Conservation (phyloP, 2,329 filamentous ascomycete genomes). For the Claviceps fusiformis region DNA sequence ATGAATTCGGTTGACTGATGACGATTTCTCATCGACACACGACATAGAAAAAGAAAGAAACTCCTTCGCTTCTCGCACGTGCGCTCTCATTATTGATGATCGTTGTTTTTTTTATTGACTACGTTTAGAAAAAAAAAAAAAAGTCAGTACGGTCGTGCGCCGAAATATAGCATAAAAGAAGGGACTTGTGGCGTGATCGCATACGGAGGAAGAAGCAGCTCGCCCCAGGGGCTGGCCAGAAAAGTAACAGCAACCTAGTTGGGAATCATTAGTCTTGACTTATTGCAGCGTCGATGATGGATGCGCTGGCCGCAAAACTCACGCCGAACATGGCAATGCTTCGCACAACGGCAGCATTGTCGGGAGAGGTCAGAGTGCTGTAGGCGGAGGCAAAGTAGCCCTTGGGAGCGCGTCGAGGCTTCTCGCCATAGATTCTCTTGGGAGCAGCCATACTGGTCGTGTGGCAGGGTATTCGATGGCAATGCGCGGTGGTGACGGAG, state of each 20-base stretch:
- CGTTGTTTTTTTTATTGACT: constrained; percentile 4
- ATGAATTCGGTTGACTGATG: constrained; percentile 1
- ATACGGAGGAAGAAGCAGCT: constrained; percentile 53
- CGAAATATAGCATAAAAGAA: not conserved
- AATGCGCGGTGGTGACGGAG: not conserved
- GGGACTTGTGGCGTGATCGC: constrained; percentile 11
- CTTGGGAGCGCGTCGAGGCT: constrained; percentile 27
- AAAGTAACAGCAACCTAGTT: constrained; percentile 35
- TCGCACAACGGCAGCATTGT: constrained; percentile 56
- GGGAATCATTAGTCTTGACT: constrained; percentile 5
- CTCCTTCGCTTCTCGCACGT: not conserved
- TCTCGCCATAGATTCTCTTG: constrained; percentile 43
- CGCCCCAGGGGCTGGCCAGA: constrained; percentile 53
- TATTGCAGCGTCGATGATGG: not conserved
- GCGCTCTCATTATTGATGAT: not conserved
- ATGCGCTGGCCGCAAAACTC: constrained; percentile 20
- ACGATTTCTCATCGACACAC: not conserved
- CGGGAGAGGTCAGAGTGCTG: constrained; percentile 47
- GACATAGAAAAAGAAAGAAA: not conserved
- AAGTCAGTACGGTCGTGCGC: not conserved
- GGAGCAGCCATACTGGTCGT: constrained; percentile 42
- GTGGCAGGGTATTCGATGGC: not conserved
- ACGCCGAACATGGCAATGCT: constrained; percentile 57
- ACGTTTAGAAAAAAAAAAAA: not conserved
- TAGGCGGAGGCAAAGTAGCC: constrained; percentile 47